phyloP scores from a whole-genome alignment of 2,329 filamentous ascomycete species.

The Fusarium sp. region DNA sequence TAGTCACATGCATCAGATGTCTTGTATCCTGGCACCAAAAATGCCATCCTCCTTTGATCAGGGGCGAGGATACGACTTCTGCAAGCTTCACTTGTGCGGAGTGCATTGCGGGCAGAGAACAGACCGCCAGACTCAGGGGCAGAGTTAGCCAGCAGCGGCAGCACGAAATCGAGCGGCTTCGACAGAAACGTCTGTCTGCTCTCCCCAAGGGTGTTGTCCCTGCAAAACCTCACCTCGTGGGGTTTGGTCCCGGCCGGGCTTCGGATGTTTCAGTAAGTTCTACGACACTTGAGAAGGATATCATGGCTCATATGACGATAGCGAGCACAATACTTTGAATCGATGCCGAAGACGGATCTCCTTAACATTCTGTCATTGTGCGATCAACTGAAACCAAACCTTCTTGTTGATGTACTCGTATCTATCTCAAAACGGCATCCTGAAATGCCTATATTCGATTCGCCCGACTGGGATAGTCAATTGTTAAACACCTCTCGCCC shows the following conservation, averaged over 20 bases:
- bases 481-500: conserved; percentile 20
- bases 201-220: conserved; percentile 48
- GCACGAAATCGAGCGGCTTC: conserved; percentile 45
- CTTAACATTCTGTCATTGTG: conserved; percentile 54
- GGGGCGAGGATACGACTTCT: neutral
- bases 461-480: conserved; percentile 52
- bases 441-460: conserved; percentile 54
- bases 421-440: conserved; percentile 56
- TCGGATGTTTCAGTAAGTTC: conserved; percentile 49
- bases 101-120: conserved; percentile 26
- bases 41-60: conserved; percentile 29
- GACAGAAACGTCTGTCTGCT: conserved; percentile 46
- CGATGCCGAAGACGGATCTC: conserved; percentile 50
- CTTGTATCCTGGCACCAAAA: conserved; percentile 39
- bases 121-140: conserved; percentile 11
- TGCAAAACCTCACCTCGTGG: conserved; percentile 50
- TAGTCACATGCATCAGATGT: conserved; percentile 38
- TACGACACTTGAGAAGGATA: neutral
- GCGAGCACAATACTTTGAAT: conserved; percentile 53
- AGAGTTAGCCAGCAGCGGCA: conserved; percentile 32
- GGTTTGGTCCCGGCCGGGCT: conserved; percentile 50
- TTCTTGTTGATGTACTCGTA: conserved; percentile 54
- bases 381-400: conserved; percentile 53
- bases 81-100: conserved; percentile 30
- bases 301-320: conserved; percentile 24